Evolutionary conservation across 2,329 filamentous ascomycete species (phyloP), one percentile per base, ranked within the genome.

Genomic region (Plectosphaerella sp.): DNA sequence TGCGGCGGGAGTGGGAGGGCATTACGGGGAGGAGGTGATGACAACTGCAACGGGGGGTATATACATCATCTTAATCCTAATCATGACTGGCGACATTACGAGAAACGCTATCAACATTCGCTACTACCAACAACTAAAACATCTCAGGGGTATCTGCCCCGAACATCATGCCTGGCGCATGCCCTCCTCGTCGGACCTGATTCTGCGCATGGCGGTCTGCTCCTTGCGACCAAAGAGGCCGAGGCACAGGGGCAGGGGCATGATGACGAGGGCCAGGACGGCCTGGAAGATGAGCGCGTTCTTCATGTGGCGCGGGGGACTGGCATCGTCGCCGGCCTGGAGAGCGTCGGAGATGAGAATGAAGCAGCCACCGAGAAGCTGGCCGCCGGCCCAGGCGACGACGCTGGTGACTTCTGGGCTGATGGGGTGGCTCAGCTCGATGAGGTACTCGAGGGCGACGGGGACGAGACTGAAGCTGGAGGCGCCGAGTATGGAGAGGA

Each of bases 351-450:
- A 88, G 52, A 93, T 71, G 28, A 99, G 72, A 61, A 97, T 88
- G 64, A 97, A 96, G 25, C 92, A 71, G 2, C 84, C 92, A 12
- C 94, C 94, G 1, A 95, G 71, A 8, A 97, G 70, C 73, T 97
- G 93, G 0, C 94, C 93, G 6, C 87, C 87, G 1, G 83, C 81
- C 94, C 94, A 97, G 62, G 87, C 89, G 20, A 95, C 75, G 25
- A 89, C 91, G 56, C 84, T 89, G 1, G 89, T 89, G 45, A 97
- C 81, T 70, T 96, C 93, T 0, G 94, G 92, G 41, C 84, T 87
- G 24, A 95, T 83, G 0, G 94, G 94, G 63, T 94, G 89, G 5
- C 88, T 91, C 54, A 96, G 80, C 67, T 97, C 91, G 49, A 89
- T 89, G 15, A 97, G 75, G 60, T 88, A 91, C 70, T 99, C 94